These are phyloP conservation scores for Coleophoma eucalyptorum DNA, from an alignment of 2,329 filamentous ascomycete genomes.

Conservation along the genomic window DNA sequence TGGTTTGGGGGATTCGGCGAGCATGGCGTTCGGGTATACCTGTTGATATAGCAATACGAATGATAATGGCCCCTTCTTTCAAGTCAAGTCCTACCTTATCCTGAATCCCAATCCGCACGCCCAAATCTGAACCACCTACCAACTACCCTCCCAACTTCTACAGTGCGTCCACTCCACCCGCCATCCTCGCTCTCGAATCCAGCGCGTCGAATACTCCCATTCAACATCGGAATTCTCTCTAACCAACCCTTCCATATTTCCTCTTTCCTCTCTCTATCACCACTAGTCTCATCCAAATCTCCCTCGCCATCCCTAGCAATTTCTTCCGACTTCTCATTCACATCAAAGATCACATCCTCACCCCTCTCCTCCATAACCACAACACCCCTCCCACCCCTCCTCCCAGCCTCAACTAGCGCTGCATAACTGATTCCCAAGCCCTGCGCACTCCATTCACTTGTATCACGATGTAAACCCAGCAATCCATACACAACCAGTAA, in stretches of 20 bases:
- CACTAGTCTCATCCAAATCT: neutral
- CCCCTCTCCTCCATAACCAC: conserved; percentile 40
- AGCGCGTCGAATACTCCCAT: conserved; percentile 44
- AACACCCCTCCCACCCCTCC: conserved; percentile 37
- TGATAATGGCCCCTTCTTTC: conserved; percentile 11
- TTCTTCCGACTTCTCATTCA: conserved; percentile 31
- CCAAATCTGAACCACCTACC: conserved; percentile 62
- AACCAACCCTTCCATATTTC: conserved; percentile 34
- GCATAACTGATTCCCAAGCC: conserved; percentile 63
- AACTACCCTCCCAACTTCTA: conserved; percentile 53
- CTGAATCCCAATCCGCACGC: conserved; percentile 30
- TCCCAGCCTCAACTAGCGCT: conserved; percentile 57
- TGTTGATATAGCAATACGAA: conserved; percentile 24
- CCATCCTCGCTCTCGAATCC: conserved; percentile 41
- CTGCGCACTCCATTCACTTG: conserved; percentile 73
- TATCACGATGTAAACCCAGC: conserved; percentile 60
- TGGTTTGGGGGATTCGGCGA: conserved; percentile 1
- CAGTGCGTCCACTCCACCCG: conserved; percentile 53
- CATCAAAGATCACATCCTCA: conserved; percentile 16
- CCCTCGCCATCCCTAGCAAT: neutral
- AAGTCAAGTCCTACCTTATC: neutral
- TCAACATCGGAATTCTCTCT: conserved; percentile 58
- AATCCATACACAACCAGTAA: conserved; percentile 62
- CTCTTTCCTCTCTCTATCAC: conserved; percentile 12
- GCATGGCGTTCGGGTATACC: conserved; percentile 27